These are phyloP conservation scores for Nitzschia putrida DNA, from an alignment of 108 stramenopile genomes.

Conservation along the genomic window DNA sequence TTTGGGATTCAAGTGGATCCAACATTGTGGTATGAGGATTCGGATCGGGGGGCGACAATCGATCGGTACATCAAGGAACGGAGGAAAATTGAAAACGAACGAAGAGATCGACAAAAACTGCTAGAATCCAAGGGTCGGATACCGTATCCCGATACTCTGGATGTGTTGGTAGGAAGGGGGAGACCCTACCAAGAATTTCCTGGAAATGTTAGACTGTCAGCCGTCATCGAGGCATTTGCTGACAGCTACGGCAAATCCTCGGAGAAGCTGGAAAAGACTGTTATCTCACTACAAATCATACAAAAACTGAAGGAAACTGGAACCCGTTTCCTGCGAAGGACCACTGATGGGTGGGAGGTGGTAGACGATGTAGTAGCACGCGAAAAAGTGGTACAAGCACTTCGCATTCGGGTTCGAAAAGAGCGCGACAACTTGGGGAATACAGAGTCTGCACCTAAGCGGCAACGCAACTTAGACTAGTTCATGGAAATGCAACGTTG, in stretches of 20 bases:
- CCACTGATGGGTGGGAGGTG: neutral
- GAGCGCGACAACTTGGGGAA: too few relatives aligned
- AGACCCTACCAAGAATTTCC: conserved; percentile 2
- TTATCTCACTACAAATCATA: conserved; percentile 1
- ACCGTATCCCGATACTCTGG: neutral
- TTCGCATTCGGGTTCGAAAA: too few relatives aligned
- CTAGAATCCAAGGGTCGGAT: neutral
- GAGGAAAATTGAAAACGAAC: neutral
- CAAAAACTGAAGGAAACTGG: conserved; percentile 2
- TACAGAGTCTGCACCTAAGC: too few relatives aligned
- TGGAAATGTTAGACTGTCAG: conserved; percentile 4
- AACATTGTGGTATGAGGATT: neutral
- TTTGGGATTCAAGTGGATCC: neutral
- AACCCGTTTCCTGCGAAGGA: conserved; percentile 2
- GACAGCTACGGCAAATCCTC: neutral
- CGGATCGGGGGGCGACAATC: neutral
- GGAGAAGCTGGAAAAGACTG: conserved; percentile 6
- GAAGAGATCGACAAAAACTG: neutral
- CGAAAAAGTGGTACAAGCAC: conserved; percentile 16
- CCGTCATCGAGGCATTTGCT: neutral
- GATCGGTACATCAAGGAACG: neutral
- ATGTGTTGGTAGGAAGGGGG: conserved; percentile 10
- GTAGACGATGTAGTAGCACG: conserved; percentile 8
- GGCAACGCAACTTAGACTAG: too few relatives aligned
- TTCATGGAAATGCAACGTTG: too few relatives aligned